Evolutionary conservation across 2,329 filamentous ascomycete species (phyloP), one percentile per base, ranked within the genome.

Genomic region (Colletotrichum higginsianum): DNA sequence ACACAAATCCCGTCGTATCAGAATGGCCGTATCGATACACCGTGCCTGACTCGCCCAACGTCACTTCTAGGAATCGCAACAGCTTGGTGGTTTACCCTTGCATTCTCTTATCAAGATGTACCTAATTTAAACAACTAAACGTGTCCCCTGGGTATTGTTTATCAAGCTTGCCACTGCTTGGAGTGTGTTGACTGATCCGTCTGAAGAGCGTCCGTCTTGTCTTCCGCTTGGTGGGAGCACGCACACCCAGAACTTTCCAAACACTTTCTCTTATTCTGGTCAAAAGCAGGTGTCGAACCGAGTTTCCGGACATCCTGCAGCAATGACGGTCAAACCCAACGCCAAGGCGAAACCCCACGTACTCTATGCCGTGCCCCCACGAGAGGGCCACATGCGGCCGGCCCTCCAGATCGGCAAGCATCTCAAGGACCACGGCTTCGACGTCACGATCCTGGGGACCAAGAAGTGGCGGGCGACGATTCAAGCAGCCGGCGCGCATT

Each of bases 371-470:
- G 57, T 71, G 0, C 68, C 64, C 5, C 68, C 57, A 6, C 47
- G 64, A 6, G 68, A 71, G 26, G 64, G 68, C 6, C 64, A 68
- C 26, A 67, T 71, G 64, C 57, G 64, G 21, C 68, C 68, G 16
- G 68, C 68, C 1, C 50, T 71, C 3, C 64, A 71, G 23, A 71
- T 71, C 2, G 15, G 15, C n/a, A 46, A 61, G 18, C 13, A 68
- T 7, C 57, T 67, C 12, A 9, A 26, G 26, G 18, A 35, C 18
- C 44, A 11, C 8, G 64, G 68, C 40, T 71, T 71, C 4, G 46
- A 71, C 13, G 64, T 71, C 5, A 67, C 64, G 0, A 4, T 67
- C 21, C 6, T 71, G 3, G 67, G 67, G 46, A 71, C 64, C 12
- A 18, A 49, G 0, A 57, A 40, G 16, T 71, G 64, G 67, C 38